These are phyloP conservation scores for Fusarium anguioides DNA, from an alignment of 2,329 filamentous ascomycete genomes.

Conservation along the genomic window DNA sequence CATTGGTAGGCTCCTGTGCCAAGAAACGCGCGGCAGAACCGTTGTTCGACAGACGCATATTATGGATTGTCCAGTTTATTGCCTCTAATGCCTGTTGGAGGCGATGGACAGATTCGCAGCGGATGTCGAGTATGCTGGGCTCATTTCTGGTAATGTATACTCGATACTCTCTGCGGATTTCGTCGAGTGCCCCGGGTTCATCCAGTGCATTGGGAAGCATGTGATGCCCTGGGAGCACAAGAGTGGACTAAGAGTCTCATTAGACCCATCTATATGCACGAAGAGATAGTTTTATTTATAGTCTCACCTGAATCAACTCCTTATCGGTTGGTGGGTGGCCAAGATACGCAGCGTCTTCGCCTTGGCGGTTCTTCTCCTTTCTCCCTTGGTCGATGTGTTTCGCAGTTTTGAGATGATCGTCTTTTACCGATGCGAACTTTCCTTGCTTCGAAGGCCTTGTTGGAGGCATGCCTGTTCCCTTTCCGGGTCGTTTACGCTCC, in stretches of 20 bases:
- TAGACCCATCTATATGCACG: neutral
- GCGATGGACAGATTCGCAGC: constrained; percentile 34
- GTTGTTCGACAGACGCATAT: constrained; percentile 48
- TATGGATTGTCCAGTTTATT: constrained; percentile 48
- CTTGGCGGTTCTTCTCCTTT: constrained; percentile 28
- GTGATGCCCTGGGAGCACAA: constrained; percentile 47
- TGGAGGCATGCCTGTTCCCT: neutral
- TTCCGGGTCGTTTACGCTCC: neutral
- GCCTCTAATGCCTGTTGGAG: constrained; percentile 46
- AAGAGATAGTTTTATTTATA: neutral
- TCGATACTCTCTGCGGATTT: constrained; percentile 44
- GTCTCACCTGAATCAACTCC: constrained; percentile 43
- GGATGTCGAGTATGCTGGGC: constrained; percentile 45
- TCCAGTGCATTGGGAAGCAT: constrained; percentile 45
- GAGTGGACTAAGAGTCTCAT: constrained; percentile 20
- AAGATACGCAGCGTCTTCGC: constrained; percentile 39
- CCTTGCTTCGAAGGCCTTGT: neutral
- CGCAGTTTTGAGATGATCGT: constrained; percentile 25
- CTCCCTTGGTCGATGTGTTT: constrained; percentile 39
- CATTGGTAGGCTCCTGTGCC: constrained; percentile 42
- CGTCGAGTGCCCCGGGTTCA: constrained; percentile 39
- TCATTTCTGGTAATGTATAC: constrained; percentile 48
- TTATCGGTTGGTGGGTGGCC: constrained; percentile 39
- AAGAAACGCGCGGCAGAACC: constrained; percentile 42
- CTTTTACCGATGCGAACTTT: constrained; percentile 12